Evolutionary conservation across 805 yeast species (phyloP).

Genomic region (Schizosaccharomyces lindneri): DNA sequence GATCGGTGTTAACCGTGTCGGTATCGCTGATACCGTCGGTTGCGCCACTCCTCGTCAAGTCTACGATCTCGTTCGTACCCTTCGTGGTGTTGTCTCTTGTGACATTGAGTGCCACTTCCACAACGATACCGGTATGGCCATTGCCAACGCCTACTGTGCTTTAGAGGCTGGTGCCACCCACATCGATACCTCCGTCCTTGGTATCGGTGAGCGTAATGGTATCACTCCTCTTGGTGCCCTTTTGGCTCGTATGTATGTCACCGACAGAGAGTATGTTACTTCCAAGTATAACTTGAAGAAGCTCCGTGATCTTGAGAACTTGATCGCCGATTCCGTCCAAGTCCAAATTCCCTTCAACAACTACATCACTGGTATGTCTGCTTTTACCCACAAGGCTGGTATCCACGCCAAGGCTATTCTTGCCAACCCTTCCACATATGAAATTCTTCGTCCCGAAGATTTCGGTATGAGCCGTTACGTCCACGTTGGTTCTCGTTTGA

Average conservation of each 20-base stretch:
- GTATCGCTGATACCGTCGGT: constrained; percentile 97
- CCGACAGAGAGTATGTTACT: constrained; percentile 85
- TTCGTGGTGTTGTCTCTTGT: constrained; percentile 79
- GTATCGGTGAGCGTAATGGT: constrained; percentile 97
- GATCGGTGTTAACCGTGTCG: constrained; percentile 94
- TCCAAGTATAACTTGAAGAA: constrained; percentile 87
- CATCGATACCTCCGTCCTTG: constrained; percentile 84
- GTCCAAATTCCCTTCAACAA: constrained; percentile 94
- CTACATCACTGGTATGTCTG: constrained; percentile 98
- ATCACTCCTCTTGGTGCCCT: constrained; percentile 92
- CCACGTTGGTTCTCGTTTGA: constrained; percentile 90
- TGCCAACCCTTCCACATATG: constrained; percentile 97
- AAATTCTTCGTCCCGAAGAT: constrained; percentile 80
- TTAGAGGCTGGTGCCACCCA: constrained; percentile 91
- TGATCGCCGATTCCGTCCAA: constrained; percentile 93
- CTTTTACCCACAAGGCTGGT: constrained; percentile 98
- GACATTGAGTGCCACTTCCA: constrained; percentile 98
- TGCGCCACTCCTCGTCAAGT: constrained; percentile 98
- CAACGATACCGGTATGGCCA: constrained; percentile 96
- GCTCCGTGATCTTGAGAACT: constrained; percentile 79
- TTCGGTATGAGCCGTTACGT: constrained; percentile 90
- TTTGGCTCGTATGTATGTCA: constrained; percentile 98
- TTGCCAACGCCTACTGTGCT: constrained; percentile 95
- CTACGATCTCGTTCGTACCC: constrained; percentile 81
- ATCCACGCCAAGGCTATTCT: constrained; percentile 95